A percentile compares a stretch with the other conserved stretches of the same genome.
Conservation (phyloP, 176 grass and related monocot genomes). For the Aechmea fasciata region DNA sequence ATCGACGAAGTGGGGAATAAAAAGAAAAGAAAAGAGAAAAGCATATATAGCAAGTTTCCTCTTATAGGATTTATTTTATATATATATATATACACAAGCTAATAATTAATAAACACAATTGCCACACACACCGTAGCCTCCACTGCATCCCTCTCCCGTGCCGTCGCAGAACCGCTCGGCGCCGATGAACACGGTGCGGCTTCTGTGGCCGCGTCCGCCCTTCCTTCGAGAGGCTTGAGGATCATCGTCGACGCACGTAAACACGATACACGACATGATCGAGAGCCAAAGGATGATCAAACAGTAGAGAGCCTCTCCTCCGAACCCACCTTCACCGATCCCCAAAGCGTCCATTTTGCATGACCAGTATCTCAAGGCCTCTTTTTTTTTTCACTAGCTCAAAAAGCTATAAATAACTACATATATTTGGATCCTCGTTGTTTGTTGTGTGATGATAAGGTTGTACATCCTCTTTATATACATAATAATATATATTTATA, state of each 20-base stretch:
- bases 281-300: conserved; percentile 79
- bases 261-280: conserved; percentile 72
- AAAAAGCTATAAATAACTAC: no score
- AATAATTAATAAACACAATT: conserved; percentile 23
- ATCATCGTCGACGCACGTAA: conserved; percentile 40
- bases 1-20: no score
- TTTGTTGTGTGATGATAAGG: no score
- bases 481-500: no score
- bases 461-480: no score
- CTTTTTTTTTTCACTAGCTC: background rate
- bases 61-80: no score
- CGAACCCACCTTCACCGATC: conserved; percentile 12
- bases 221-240: background rate
- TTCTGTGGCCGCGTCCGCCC: conserved; percentile 6
- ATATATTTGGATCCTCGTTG: no score
- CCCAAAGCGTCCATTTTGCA: background rate
- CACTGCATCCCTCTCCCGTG: conserved; percentile 33
- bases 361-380: background rate
- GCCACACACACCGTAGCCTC: conserved; percentile 35
- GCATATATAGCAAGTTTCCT: no score
- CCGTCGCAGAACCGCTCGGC: conserved; percentile 47
- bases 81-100: background rate
- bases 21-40: no score
- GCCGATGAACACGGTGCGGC: conserved; percentile 11
- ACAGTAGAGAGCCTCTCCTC: conserved; percentile 73